Evolutionary conservation across 768 basidiomycete genomes (phyloP).

Genomic region (Mycena alexandri): DNA sequence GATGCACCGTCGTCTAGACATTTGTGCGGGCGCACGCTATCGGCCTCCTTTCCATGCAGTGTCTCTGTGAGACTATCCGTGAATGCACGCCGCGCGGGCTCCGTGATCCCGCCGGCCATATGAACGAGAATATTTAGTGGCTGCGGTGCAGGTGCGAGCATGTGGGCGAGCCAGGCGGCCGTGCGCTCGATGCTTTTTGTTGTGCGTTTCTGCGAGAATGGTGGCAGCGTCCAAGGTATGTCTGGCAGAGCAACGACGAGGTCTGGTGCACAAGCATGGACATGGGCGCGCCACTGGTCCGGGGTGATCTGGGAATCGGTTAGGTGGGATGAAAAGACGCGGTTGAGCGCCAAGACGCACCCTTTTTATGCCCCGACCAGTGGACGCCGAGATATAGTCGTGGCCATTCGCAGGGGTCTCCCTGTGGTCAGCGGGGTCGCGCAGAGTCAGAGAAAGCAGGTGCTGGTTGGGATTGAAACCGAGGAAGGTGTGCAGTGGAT

Average conservation of each 20-base stretch:
- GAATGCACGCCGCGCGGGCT: conserved; percentile 74
- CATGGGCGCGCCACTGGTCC: conserved; percentile 67
- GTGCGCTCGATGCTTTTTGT: conserved; percentile 83
- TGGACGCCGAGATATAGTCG: conserved; percentile 64
- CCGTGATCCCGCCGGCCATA: conserved; percentile 72
- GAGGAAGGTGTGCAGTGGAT: conserved; percentile 75
- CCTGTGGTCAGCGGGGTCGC: conserved; percentile 73
- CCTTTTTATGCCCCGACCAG: conserved; percentile 78
- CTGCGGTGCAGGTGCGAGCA: conserved; percentile 56
- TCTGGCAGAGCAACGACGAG: conserved; percentile 80
- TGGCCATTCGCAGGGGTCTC: conserved; percentile 84
- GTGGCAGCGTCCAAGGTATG: conserved; percentile 71
- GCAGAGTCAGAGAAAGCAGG: conserved; percentile 68
- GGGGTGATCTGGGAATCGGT: conserved; percentile 61
- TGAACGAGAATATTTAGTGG: conserved; percentile 72
- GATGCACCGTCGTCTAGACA: conserved; percentile 76
- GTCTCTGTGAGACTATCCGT: conserved; percentile 67
- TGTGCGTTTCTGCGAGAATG: conserved; percentile 82
- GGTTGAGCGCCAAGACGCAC: conserved; percentile 12
- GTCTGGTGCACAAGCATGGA: conserved; percentile 70
- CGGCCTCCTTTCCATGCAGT: conserved; percentile 68
- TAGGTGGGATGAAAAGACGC: not conserved
- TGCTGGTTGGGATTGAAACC: conserved; percentile 64
- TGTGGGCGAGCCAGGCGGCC: conserved; percentile 68
- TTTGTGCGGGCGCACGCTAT: conserved; percentile 61